Percentiles rank a stretch among this genome's conserved stretches.
phyloP scores from a whole-genome alignment of 2,329 filamentous ascomycete species.

The Alternaria sp. region DNA sequence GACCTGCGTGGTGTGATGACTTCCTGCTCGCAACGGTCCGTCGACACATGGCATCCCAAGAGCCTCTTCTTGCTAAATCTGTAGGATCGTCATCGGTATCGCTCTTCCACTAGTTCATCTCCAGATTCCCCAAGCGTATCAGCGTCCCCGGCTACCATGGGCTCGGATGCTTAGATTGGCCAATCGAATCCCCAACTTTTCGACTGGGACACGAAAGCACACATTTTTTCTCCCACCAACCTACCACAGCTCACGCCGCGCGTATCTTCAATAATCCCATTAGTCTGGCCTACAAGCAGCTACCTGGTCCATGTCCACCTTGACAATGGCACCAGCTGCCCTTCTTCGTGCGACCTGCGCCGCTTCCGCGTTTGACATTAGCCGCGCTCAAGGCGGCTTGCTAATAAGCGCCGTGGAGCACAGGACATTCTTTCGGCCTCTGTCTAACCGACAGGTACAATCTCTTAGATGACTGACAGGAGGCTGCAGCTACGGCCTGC shows the following conservation, averaged over 20 bases:
- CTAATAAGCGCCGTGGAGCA: slow-evolving; percentile 11
- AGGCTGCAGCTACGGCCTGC: slow-evolving; percentile 7
- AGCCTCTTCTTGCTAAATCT: slow-evolving; percentile 2
- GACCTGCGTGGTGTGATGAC: neutral
- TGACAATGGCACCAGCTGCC: neutral
- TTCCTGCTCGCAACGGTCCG: slow-evolving; percentile 2
- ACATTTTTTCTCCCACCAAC: neutral
- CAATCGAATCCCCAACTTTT: slow-evolving; percentile 4
- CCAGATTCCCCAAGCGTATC: slow-evolving; percentile 10
- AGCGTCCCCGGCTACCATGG: slow-evolving; percentile 17
- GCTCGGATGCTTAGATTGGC: slow-evolving; percentile 16
- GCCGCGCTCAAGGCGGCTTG: slow-evolving; percentile 17
- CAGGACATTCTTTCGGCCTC: neutral
- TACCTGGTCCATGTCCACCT: slow-evolving; percentile 6
- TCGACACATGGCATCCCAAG: slow-evolving; percentile 12
- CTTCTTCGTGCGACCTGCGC: slow-evolving; percentile 12
- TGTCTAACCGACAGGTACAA: slow-evolving; percentile 10
- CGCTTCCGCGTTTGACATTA: slow-evolving; percentile 24
- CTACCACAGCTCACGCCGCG: slow-evolving; percentile 6
- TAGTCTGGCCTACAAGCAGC: slow-evolving; percentile 2
- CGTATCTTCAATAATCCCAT: neutral
- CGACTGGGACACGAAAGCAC: neutral
- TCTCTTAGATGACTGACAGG: slow-evolving; percentile 6
- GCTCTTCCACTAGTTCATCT: slow-evolving; percentile 15
- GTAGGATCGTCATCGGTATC: slow-evolving; percentile 3